phyloP scores from a whole-genome alignment of 2,329 filamentous ascomycete genomes.

The Clonostachys byssicola region DNA sequence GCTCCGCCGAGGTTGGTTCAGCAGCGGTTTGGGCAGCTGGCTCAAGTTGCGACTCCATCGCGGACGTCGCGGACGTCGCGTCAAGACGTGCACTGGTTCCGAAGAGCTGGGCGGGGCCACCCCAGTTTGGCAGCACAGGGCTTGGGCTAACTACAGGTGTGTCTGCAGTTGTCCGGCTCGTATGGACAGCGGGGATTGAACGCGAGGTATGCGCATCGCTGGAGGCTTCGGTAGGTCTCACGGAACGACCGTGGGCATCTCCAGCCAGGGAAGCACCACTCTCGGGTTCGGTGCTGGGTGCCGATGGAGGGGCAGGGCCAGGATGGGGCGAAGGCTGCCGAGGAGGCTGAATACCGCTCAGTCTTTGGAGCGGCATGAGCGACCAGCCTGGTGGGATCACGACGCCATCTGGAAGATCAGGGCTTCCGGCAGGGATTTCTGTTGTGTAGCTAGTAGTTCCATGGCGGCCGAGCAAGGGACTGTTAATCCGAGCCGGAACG shows the following conservation, averaged over 20 bases:
- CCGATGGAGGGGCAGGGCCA: slow-evolving; percentile 6
- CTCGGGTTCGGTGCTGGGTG: neutral
- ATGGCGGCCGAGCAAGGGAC: slow-evolving; percentile 42
- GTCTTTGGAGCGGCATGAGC: slow-evolving; percentile 54
- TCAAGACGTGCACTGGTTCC: slow-evolving; percentile 20
- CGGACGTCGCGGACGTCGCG: neutral
- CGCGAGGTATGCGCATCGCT: neutral
- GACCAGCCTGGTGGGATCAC: slow-evolving; percentile 62
- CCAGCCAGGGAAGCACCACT: neutral
- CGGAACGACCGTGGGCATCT: neutral
- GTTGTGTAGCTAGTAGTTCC: slow-evolving; percentile 36
- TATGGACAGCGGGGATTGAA: neutral
- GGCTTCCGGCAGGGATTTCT: slow-evolving; percentile 54
- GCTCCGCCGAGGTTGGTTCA: slow-evolving; percentile 2
- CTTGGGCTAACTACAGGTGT: slow-evolving; percentile 40
- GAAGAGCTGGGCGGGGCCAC: slow-evolving; percentile 44
- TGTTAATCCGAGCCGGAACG: slow-evolving; percentile 27
- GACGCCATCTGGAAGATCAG: slow-evolving; percentile 60
- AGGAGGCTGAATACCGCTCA: slow-evolving; percentile 31
- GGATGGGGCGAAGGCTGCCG: slow-evolving; percentile 12
- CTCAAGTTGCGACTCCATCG: neutral
- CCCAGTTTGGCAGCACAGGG: slow-evolving; percentile 45
- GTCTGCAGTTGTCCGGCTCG: slow-evolving; percentile 5
- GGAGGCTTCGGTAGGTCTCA: slow-evolving; percentile 5
- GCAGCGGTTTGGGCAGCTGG: slow-evolving; percentile 2